Conservation (phyloP, 805 yeast genomes). For the Citeromyces matritensis region DNA sequence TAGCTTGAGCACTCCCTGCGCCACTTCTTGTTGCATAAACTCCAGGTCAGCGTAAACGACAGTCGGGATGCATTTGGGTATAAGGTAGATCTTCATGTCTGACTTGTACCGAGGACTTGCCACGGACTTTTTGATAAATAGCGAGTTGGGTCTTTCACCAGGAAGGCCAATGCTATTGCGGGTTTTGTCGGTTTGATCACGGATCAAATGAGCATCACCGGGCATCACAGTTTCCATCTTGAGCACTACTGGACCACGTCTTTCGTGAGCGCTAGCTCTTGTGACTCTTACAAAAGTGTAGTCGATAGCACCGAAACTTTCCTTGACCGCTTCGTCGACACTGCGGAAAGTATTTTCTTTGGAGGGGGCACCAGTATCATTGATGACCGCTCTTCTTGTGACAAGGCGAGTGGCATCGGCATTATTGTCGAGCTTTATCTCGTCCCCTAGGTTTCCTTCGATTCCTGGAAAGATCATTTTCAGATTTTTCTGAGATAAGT, state of each 20-base stretch:
- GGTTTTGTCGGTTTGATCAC: constrained; percentile 22
- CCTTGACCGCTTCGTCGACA: constrained; percentile 28
- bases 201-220: constrained; percentile 32
- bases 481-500: constrained; percentile 9
- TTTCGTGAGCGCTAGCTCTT: constrained; percentile 35
- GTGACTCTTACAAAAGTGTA: constrained; percentile 36
- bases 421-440: constrained; percentile 2
- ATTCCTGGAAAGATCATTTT: constrained; percentile 8
- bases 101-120: constrained; percentile 51
- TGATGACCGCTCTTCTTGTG: neutral
- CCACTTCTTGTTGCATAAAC: constrained; percentile 34
- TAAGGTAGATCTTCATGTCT: constrained; percentile 44
- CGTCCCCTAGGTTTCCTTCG: constrained; percentile 2
- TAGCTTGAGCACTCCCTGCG: constrained; percentile 30
- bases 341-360: constrained; percentile 18
- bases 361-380: neutral
- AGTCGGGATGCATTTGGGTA: constrained; percentile 23
- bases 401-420: constrained; percentile 1
- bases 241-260: constrained; percentile 33
- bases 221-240: constrained; percentile 42
- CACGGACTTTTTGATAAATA: constrained; percentile 37
- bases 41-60: constrained; percentile 31
- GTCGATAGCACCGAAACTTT: constrained; percentile 22
- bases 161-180: constrained; percentile 18
- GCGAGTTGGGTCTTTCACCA: constrained; percentile 28